Base-by-base conservation (phyloP, 2,329 filamentous ascomycete genomes). In the Aspergillus pseudoterreus region DNA sequence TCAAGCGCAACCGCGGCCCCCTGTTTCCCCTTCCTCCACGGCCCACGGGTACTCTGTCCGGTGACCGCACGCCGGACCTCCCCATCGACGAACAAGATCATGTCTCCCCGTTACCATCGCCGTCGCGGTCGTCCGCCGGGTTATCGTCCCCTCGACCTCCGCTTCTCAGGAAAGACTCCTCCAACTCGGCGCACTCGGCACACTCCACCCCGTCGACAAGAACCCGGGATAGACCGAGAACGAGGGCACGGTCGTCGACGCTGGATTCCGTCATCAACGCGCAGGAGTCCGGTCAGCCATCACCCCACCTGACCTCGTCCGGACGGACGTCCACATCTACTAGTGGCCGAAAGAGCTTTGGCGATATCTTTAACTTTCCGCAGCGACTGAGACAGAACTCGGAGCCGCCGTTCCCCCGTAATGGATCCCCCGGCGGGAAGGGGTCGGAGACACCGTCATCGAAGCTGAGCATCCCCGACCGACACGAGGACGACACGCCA, bases 11-110 rank as follows among this genome's bases (percentile, higher is more conserved):
- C 63, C 84, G 87, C 53, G 85, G 83, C 24, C 82, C 89, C 3
- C 75, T 97, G 33, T 97, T 97, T 63, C 92, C 92, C 52, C 78
- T 97, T n/a, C 91, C 90, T 38, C 85, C 92, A 57, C 91, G 87
- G 69, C 79, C 83, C 39, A 53, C 59, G 42, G 30, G 49, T 46
- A 6, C 46, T 15, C 52, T 22, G 22, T 22, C 56, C 38, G 47
- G 48, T 32, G 43, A 57, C 52, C 32, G 57, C 49, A 41, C 51
- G 53, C 27, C 59, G 59, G 30, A 63, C 54, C 21, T 61, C 61
- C 15, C 56, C 64, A 21, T 64, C 9, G 63, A 63, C 21, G 64
- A 63, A 1, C 63, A 59, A 33, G 59, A 64, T 45, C 60, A 63
- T 33, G 58, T 72, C 33, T 76, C 75, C 6, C 69, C 73, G 14